Conservation (phyloP, 495 filamentous ascomycete genomes). For the Oidiodendron maius region DNA sequence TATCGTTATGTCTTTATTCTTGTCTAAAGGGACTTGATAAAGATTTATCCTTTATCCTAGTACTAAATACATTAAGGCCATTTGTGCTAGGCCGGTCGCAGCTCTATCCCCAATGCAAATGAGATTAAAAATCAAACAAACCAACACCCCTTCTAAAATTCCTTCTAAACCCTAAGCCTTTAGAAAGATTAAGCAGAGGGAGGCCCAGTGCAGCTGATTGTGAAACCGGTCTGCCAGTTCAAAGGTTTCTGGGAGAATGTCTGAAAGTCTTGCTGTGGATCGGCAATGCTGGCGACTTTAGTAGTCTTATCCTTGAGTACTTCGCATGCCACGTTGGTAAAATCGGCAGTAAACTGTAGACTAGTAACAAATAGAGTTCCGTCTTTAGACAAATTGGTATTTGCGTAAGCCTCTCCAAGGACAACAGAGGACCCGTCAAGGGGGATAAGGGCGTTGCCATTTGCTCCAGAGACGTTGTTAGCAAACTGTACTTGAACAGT, state of each 20-base stretch:
- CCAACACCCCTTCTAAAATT: background rate
- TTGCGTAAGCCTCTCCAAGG: constrained; percentile 5
- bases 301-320: constrained; percentile 1
- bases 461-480: background rate
- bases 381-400: constrained; percentile 1
- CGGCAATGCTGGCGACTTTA: background rate
- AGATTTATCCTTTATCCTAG: no score
- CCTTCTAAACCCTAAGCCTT: background rate
- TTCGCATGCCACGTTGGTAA: background rate
- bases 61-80: no score
- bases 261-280: background rate
- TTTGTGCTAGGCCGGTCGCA: no score
- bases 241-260: constrained; percentile 5
- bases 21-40: no score
- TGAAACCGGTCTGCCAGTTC: constrained; percentile 6
- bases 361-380: constrained; percentile 2
- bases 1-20: no score
- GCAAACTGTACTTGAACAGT: background rate
- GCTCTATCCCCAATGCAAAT: background rate
- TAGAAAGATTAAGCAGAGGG: background rate
- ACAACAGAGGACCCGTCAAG: constrained; percentile 1
- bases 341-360: constrained; percentile 1
- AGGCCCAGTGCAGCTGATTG: background rate
- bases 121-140: background rate
- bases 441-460: constrained; percentile 1